Evolutionary conservation across 192 early-diverging fungal species (phyloP).

Genomic region (Rhizoclosmatium globosum): DNA sequence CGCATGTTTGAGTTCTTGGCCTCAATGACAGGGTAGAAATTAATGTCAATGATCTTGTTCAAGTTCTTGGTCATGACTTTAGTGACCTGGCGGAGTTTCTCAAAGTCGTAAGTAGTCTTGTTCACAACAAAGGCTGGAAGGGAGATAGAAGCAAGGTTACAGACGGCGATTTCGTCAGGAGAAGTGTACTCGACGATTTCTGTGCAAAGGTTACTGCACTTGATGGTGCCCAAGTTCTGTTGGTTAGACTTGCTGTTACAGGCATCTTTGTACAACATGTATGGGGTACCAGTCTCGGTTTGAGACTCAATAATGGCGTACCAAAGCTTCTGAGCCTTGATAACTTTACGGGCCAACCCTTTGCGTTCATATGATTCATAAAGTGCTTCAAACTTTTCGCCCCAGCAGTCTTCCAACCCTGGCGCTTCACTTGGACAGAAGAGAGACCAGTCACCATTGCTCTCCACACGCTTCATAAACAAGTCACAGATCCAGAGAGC

Average conservation of each 20-base stretch:
- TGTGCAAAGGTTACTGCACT: constrained; percentile 97
- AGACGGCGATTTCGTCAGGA: constrained; percentile 97
- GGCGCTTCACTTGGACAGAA: constrained; percentile 96
- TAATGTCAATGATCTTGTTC: constrained; percentile 97
- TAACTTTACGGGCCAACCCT: constrained; percentile 85
- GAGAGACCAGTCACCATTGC: constrained; percentile 91
- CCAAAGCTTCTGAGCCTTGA: constrained; percentile 99
- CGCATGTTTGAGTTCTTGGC: constrained; percentile 89
- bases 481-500: constrained; percentile 97
- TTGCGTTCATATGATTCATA: constrained; percentile 86
- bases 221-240: constrained; percentile 98
- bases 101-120: constrained; percentile 78
- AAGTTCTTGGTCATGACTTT: constrained; percentile 92
- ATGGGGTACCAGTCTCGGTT: constrained; percentile 97
- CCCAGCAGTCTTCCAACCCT: constrained; percentile 90
- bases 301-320: constrained; percentile 94
- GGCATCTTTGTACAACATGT: constrained; percentile 99
- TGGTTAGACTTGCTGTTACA: constrained; percentile 99
- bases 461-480: constrained; percentile 97
- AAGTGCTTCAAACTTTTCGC: constrained; percentile 88
- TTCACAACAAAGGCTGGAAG: constrained; percentile 85
- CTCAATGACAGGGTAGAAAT: constrained; percentile 95
- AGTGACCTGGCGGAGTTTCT: constrained; percentile 79
- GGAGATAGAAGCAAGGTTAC: constrained; percentile 95
- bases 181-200: constrained; percentile 97